Evolutionary conservation across 179 eudicot species (phyloP), one percentile per base, ranked within the genome.

Genomic region (Silene vulgaris): DNA sequence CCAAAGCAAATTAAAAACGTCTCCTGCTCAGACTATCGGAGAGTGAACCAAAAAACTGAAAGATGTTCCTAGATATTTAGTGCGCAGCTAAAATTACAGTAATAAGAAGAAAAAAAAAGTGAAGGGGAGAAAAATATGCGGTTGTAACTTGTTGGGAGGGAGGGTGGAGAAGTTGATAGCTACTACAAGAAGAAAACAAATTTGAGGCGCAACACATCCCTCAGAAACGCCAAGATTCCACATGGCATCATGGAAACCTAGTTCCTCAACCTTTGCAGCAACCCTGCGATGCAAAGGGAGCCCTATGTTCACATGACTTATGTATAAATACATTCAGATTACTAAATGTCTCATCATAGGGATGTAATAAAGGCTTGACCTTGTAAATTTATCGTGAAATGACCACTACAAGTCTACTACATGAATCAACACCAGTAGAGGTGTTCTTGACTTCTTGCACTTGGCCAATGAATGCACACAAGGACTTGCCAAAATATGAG

Each of bases 211-310:
- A 28, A 52, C 4, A 54, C 20, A 54, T 71, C 74, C 74, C 74
- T 71, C 74, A 71, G 74, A 71, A 71, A 28, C 26, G 74, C 74
- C 74, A 52, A 52, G 74, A 71, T 71, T 71, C 74, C 74, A 16
- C 74, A 54, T 28, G 61, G 64, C 28, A 64, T 23, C 74, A 71
- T 28, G 64, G 5, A 71, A 52, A 71, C 74, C 29, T 45, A n/a
- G 74, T 52, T 71, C 45, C 74, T 71, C 74, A 56, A 71, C 45
- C 75, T 57, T 72, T 59, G 75, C 29, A 72, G 48, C 74, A 71
- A 54, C 61, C 57, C 6, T 50, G 74, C 3, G 9, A 26, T 26
- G 40, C 74, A 71, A 71, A 52, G 64, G 74, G 74, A 71, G 64
- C 74, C 63, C 62, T 20, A n/a, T 50, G 45, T 14, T 71, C 59